Evolutionary conservation across 2,329 filamentous ascomycete species (phyloP), one percentile per base, ranked within the genome.

Genomic region (Botrytis sinoallii): DNA sequence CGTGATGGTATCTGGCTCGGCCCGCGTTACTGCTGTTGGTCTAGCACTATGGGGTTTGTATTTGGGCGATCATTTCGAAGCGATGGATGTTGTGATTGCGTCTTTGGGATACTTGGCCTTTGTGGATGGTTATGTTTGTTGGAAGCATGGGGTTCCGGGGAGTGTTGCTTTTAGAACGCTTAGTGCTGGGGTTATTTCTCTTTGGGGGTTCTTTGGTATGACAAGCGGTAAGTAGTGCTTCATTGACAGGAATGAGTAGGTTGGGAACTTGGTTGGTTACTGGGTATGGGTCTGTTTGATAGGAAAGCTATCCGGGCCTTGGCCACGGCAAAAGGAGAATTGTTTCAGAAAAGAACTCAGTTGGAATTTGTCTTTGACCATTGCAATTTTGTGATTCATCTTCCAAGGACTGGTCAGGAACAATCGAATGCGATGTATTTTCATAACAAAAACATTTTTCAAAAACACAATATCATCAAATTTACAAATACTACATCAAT

Each of bases 231-330:
- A 1, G 29, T 57, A 32, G 29, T 57, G 52, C 6, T 18, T 29
- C 18, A 8, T 29, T 1, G 2, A 3, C 0, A 18, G 8, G n/a
- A 32, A 1, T 3, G 3, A 29, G 52, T 29, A 18, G n/a, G 1
- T 9, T 57, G 3, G 12, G 25, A n/a, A 55, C 12, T 16, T 55
- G 25, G 2, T 14, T n/a, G 48, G 10, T n/a, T 55, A 3, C n/a
- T n/a, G 5, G 14, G n/a, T 29, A 42, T 42, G 12, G 29, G 52
- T 0, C 52, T 18, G 0, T 29, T 9, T 4, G 52, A 18, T 57
- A 4, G 52, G n/a, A 57, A 1, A 16, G 48, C 25, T 3, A 55
- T 25, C 40, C 40, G 12, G 12, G 12, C 40, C 12, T 42, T 42
- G 40, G 4, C 14, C 3, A 42, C 14, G 12, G 12, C 40, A 14